phyloP scores from a whole-genome alignment of 495 filamentous ascomycete species.

The Polyplosphaeria fusca region DNA sequence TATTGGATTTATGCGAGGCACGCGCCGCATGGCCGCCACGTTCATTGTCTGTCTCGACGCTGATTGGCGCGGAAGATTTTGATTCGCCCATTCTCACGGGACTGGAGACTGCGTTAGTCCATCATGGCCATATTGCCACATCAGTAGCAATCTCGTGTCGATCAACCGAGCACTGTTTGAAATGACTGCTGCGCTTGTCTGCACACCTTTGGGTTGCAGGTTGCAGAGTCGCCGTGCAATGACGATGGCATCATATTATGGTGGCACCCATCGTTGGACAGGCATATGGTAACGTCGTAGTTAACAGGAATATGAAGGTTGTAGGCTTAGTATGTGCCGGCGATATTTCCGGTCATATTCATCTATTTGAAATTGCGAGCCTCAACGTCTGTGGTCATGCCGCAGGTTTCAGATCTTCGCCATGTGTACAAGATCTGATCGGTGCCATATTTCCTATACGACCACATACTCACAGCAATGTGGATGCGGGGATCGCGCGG shows the following conservation, averaged over 20 bases:
- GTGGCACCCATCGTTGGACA: neutral
- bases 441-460: too few species aligned
- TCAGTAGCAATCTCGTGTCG: neutral
- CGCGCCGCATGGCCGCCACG: slow-evolving; percentile 21
- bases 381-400: too few species aligned
- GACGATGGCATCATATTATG: neutral
- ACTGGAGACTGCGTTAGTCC: slow-evolving; percentile 4
- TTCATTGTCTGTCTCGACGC: neutral
- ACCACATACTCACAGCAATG: too few species aligned
- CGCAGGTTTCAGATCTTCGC: too few species aligned
- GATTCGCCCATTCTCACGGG: slow-evolving; percentile 6
- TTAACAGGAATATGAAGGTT: neutral
- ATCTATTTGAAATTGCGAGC: neutral
- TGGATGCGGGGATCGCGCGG: too few species aligned
- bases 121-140: slow-evolving; percentile 8
- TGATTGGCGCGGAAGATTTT: slow-evolving; percentile 12
- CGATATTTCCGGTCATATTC: neutral
- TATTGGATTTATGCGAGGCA: slow-evolving; percentile 8
- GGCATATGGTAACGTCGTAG: slow-evolving; percentile 10
- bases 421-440: too few species aligned
- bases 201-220: neutral
- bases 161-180: neutral
- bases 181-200: neutral
- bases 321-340: slow-evolving; percentile 5
- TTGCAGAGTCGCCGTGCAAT: neutral